These are phyloP conservation scores for Santalum album DNA, from an alignment of 164 flowering plant genomes.

Conservation along the genomic window DNA sequence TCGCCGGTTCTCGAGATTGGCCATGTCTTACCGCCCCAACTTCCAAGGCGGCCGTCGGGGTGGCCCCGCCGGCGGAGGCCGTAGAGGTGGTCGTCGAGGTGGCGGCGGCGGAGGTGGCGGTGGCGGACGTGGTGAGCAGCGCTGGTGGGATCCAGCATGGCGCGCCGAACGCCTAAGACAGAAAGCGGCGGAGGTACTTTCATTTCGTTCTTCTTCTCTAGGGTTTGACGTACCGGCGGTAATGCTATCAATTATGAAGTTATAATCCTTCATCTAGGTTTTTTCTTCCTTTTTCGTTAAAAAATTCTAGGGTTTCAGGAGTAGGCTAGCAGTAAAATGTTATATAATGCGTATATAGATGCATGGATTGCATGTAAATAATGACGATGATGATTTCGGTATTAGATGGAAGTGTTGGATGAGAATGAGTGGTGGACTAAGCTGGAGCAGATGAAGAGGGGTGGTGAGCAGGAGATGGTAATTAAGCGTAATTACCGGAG, in stretches of 20 bases:
- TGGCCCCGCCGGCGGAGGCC: constrained; percentile 18
- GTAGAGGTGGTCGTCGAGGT: constrained; percentile 41
- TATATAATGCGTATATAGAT: too few species aligned
- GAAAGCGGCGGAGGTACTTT: constrained; percentile 49
- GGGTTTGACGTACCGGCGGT: not conserved
- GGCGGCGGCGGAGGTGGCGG: constrained; percentile 49
- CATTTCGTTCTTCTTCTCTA: not conserved
- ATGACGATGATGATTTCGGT: not conserved
- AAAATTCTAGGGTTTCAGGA: too few species aligned
- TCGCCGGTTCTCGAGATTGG: constrained; percentile 6
- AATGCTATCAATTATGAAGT: too few species aligned
- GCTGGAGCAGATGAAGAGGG: constrained; percentile 60
- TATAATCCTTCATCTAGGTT: too few species aligned
- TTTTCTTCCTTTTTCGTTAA: too few species aligned
- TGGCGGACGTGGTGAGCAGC: constrained; percentile 75
- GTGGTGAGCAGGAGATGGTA: constrained; percentile 74
- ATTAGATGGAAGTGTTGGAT: constrained; percentile 60
- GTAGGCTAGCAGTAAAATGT: too few species aligned
- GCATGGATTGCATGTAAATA: too few species aligned
- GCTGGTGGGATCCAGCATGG: constrained; percentile 98
- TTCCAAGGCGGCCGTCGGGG: constrained; percentile 57
- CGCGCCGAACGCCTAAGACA: constrained; percentile 79
- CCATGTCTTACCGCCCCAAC: constrained; percentile 67
- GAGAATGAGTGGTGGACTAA: constrained; percentile 78
- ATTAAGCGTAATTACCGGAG: constrained; percentile 62